Evolutionary conservation across 371 early-diverging fungal species (phyloP), one percentile per base, ranked within the genome.

Genomic region (Smittium culicis): DNA sequence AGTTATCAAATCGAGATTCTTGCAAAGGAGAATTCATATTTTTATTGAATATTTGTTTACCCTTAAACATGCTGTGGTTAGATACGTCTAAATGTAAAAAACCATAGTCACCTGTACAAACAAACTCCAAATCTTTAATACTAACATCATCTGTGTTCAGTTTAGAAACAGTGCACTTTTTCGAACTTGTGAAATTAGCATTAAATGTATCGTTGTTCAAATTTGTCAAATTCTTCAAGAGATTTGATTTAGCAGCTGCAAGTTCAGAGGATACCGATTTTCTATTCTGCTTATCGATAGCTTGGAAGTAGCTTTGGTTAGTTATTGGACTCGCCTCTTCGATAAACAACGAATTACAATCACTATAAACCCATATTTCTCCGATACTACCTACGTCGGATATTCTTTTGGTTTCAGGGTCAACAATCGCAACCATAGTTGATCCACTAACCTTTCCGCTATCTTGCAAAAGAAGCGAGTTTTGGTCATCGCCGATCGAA

Each of bases 341-440:
- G 5, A 62, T 61, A 28, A 66, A 63, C 54, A 65, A 29, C 3
- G 79, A 79, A 54, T 80, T 79, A 67, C 76, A 70, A 55, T 62
- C 35, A 64, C 71, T 74, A 67, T 84, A 79, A 1, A 93, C 89
- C 91, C 92, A 92, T 16, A 93, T 87, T 77, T 92, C 93, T 59
- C 93, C 93, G 31, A 91, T 75, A 61, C 83, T 81, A 60, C 89
- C 83, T 24, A 85, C 83, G 1, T 83, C 79, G 69, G 88, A 85
- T 2, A 87, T 76, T 24, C 74, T 79, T 2, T 73, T 75, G 1
- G 88, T 86, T 30, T 79, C 81, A 0, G 91, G 90, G 65, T 92
- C 84, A 34, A 91, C 90, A 67, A 92, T 88, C 28, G 90, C 93
- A 1, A 90, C 83, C 77, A 88, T 87, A 0, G 93, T 89, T 69